Base-by-base conservation (phyloP, 2,329 filamentous ascomycete species). In the Alternaria solani region DNA sequence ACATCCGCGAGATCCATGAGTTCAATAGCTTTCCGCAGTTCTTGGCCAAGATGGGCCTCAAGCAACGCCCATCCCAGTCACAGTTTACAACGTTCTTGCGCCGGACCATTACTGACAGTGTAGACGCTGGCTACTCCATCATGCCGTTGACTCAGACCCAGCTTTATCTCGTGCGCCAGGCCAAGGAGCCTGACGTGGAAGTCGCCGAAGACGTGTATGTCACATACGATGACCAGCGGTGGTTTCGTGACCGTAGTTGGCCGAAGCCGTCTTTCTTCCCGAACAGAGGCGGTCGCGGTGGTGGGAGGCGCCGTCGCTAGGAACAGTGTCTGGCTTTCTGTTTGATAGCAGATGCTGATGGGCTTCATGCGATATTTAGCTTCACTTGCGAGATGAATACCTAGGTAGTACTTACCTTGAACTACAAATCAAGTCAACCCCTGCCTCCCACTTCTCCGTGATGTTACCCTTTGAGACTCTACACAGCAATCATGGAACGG, bases 11-110 rank as follows among this genome's bases (percentile, higher is more conserved):
- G 2, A 79, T 85, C 20, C 81, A 81, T 59, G 62, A 70, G 1
- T 76, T 85, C 46, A 63, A 79, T 39, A 69, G 73, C 30, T 85
- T 85, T 59, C 75, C 78, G 1, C 68, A 72, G 3, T 84, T 85
- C 55, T 59, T 84, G 30, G 51, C 36, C 0, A 75, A 75, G 34
- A 84, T 85, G 81, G 81, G 80, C 5, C 65, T 85, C 4, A 52
- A 36, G 32, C 54, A 62, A 1, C 49, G 67, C n/a, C 67, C 70
- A 0, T 57, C 56, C 11, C 68, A 67, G 56, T 55, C 55, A 1
- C 30, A 69, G 14, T 74, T 75, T 43, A 67, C 64, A 2, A 38
- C 62, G 1, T 73, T 72, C 36, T 57, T 75, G 16, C 66, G 66
- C 16, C 63, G 65, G 3, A 70, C 66, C 3, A 66, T 75, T 18